A percentile compares a stretch with the other conserved stretches of the same genome.
Evolutionary conservation across 2,329 filamentous ascomycete species (phyloP).

Genomic region (Diaporthe eres): DNA sequence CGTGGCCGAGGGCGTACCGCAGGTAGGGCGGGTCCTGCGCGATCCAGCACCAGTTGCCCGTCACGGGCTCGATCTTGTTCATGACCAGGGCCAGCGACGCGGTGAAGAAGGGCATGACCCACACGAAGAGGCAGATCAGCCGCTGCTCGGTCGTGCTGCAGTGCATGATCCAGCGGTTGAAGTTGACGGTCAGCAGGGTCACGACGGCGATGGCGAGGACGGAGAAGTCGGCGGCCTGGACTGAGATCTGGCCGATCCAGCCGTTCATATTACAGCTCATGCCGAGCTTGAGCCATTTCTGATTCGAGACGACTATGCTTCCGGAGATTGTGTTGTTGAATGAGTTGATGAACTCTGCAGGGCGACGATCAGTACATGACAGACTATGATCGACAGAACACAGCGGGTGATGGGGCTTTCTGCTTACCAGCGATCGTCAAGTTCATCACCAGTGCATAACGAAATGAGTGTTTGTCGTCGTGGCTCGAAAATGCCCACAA

Average conservation of each 20-base stretch:
- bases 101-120: slow-evolving; percentile 37
- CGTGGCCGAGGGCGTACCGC: slow-evolving; percentile 38
- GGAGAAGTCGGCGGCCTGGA: slow-evolving; percentile 41
- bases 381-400: no score
- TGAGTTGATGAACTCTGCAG: slow-evolving; percentile 37
- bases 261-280: slow-evolving; percentile 34
- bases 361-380: not conserved
- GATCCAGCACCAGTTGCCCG: slow-evolving; percentile 42
- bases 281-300: slow-evolving; percentile 15
- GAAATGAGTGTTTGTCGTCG: slow-evolving; percentile 36
- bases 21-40: slow-evolving; percentile 36
- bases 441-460: slow-evolving; percentile 39
- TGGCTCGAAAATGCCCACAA: slow-evolving; percentile 33
- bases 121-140: slow-evolving; percentile 36
- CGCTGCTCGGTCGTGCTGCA: slow-evolving; percentile 28
- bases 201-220: slow-evolving; percentile 39
- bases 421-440: slow-evolving; percentile 35
- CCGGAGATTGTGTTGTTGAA: slow-evolving; percentile 39
- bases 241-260: slow-evolving; percentile 39
- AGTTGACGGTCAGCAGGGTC: slow-evolving; percentile 36
- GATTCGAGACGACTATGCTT: slow-evolving; percentile 24
- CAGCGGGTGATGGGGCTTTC: not conserved
- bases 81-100: slow-evolving; percentile 32
- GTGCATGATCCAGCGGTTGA: slow-evolving; percentile 32
- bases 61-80: slow-evolving; percentile 37